These are phyloP conservation scores for Spirogloea muscicola DNA, from an alignment of 139 green algal species.

Conservation along the genomic window DNA sequence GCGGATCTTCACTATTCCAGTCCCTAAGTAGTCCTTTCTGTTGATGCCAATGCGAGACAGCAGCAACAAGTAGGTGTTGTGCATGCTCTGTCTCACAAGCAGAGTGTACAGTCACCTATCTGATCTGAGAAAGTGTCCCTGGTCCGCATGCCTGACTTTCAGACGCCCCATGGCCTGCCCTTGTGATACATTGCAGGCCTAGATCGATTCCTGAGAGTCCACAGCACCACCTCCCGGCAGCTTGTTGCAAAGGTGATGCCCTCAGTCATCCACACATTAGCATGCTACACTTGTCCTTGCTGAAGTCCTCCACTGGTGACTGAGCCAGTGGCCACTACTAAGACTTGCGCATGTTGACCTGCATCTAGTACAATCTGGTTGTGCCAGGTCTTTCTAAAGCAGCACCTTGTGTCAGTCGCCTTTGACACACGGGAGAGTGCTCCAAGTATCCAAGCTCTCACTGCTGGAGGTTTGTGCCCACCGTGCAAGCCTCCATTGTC, in stretches of 20 bases:
- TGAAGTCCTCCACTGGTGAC: too few relatives aligned
- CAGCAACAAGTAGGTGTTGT: neutral
- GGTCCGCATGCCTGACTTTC: too few relatives aligned
- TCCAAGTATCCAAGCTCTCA: too few relatives aligned
- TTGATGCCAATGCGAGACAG: neutral
- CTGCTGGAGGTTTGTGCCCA: too few relatives aligned
- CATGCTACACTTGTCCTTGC: too few relatives aligned
- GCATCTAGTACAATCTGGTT: neutral
- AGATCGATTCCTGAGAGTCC: neutral
- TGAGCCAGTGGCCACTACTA: too few relatives aligned
- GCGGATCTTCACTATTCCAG: too few relatives aligned
- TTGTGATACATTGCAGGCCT: neutral
- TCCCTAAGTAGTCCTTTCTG: neutral
- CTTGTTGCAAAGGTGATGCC: conserved; percentile 10
- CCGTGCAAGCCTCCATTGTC: too few relatives aligned
- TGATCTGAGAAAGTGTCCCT: neutral
- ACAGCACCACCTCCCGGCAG: neutral
- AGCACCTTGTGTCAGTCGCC: conserved; percentile 2
- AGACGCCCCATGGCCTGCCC: too few relatives aligned
- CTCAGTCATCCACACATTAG: too few relatives aligned
- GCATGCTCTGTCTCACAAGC: neutral
- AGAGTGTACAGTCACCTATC: neutral
- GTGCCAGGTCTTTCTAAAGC: conserved; percentile 8
- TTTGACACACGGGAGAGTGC: neutral
- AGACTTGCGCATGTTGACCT: neutral